These are phyloP conservation scores for Ascodesmis nigricans DNA, from an alignment of 495 filamentous ascomycete genomes.

Conservation along the genomic window DNA sequence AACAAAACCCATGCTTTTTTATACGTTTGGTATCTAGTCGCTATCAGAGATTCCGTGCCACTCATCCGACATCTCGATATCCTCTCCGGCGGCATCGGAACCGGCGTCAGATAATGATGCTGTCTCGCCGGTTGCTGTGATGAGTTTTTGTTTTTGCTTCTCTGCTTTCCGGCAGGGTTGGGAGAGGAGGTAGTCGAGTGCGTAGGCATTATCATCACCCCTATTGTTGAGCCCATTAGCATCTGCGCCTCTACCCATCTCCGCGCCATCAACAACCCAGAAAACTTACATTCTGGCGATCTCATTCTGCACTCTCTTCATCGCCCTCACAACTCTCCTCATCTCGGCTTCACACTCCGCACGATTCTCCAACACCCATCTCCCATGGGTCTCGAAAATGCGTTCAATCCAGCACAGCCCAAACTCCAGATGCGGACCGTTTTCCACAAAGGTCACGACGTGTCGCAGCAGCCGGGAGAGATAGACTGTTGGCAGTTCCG, in stretches of 20 bases:
- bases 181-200: conserved; percentile 50
- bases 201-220: conserved; percentile 69
- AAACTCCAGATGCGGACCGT: conserved; percentile 81
- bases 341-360: conserved; percentile 60
- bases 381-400: conserved; percentile 60
- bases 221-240: conserved; percentile 32
- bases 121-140: conserved; percentile 1
- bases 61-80: conserved; percentile 17
- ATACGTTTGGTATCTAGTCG: too few species aligned
- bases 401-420: conserved; percentile 79
- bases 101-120: neutral
- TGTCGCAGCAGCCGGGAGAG: conserved; percentile 59
- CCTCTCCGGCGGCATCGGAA: conserved; percentile 15
- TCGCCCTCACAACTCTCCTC: conserved; percentile 50
- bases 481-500: conserved; percentile 66
- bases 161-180: conserved; percentile 1
- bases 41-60: conserved; percentile 22
- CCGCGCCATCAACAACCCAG: neutral
- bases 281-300: conserved; percentile 16
- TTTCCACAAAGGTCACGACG: conserved; percentile 68
- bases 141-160: conserved; percentile 1
- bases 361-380: conserved; percentile 56
- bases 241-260: neutral
- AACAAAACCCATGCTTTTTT: too few species aligned
- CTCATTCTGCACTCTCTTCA: conserved; percentile 54